Conservation (phyloP, 176 grass and related monocot genomes). For the Poa annua region DNA sequence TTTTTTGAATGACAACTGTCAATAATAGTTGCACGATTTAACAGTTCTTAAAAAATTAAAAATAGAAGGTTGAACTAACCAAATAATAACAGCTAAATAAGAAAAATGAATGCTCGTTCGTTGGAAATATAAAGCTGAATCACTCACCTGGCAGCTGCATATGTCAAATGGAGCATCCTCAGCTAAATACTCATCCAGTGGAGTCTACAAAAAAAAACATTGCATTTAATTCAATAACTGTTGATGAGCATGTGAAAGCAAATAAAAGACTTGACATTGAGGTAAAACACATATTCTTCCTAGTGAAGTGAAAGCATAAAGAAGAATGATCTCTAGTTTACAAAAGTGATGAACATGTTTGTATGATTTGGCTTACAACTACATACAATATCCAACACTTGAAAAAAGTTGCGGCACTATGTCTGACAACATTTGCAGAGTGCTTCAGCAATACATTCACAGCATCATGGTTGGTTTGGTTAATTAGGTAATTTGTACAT, state of each 20-base stretch:
- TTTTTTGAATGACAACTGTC: slow-evolving; percentile 1
- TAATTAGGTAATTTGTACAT: background rate
- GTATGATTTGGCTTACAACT: slow-evolving; percentile 10
- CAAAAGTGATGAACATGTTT: slow-evolving; percentile 26
- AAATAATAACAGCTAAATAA: slow-evolving; percentile 9
- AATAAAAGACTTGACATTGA: slow-evolving; percentile 15
- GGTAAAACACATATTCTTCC: background rate
- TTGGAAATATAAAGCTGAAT: slow-evolving; percentile 1
- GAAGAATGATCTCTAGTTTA: background rate
- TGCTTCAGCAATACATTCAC: background rate
- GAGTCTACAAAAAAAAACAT: slow-evolving; percentile 50
- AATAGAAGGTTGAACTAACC: background rate
- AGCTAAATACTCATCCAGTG: slow-evolving; percentile 76
- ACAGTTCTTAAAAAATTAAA: background rate
- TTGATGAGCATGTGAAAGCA: background rate
- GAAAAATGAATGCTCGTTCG: background rate
- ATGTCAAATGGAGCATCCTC: slow-evolving; percentile 94
- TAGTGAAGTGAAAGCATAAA: background rate
- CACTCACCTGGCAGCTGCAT: slow-evolving; percentile 88
- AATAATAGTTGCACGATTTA: background rate
- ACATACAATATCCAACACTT: slow-evolving; percentile 20
- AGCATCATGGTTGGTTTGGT: background rate
- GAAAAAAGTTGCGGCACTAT: background rate
- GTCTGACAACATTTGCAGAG: background rate
- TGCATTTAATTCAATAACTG: background rate